These are phyloP conservation scores for Scedosporium boydii DNA, from an alignment of 2,329 filamentous ascomycete genomes.

Conservation along the genomic window DNA sequence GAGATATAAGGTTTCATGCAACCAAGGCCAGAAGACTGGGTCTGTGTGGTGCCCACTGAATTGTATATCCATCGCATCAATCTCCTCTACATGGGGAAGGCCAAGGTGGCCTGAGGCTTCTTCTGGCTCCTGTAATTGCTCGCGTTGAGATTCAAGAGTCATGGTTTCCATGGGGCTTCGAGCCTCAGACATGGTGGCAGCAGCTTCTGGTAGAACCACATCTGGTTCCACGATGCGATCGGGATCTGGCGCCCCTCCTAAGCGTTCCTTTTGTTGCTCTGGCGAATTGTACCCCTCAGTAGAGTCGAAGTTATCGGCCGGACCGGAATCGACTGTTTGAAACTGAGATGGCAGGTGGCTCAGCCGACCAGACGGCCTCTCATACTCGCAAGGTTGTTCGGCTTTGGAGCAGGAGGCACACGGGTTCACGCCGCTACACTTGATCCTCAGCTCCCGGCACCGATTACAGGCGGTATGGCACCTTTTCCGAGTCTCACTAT, in stretches of 20 bases:
- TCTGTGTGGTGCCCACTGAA: background rate
- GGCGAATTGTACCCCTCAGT: no score
- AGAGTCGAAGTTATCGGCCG: background rate
- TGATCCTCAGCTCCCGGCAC: background rate
- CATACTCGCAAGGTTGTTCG: background rate
- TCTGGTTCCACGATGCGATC: no score
- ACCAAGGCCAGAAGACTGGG: conserved; percentile 1
- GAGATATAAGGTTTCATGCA: conserved; percentile 1
- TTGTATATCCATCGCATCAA: background rate
- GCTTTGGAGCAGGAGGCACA: background rate
- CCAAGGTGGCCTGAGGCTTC: no score
- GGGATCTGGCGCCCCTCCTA: no score
- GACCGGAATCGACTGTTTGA: background rate
- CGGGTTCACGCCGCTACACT: background rate
- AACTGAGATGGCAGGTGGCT: background rate
- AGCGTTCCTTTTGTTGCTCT: no score
- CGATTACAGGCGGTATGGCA: conserved; percentile 3
- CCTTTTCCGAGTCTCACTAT: background rate
- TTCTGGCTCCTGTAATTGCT: no score
- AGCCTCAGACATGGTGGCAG: no score
- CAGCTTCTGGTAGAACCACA: no score
- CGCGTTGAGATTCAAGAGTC: no score
- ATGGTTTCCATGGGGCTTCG: no score
- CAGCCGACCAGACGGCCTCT: background rate
- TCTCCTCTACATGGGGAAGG: background rate